These are phyloP conservation scores for Tillandsia fasciculata DNA, from an alignment of 176 grass and related monocot species.

Conservation along the genomic window DNA sequence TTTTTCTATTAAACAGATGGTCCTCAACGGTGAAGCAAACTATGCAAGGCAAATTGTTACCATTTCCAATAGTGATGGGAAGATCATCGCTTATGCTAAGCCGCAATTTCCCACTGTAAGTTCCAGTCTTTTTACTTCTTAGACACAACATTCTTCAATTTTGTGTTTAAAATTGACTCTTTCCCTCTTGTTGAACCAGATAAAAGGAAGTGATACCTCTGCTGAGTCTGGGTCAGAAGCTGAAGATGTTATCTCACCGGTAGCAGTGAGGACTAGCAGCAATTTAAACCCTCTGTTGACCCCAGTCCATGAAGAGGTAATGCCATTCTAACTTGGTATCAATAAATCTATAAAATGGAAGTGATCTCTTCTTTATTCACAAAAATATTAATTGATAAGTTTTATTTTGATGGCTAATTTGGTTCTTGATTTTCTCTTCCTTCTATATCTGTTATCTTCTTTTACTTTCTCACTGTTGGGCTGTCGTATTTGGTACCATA, in stretches of 20 bases:
- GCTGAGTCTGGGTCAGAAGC: constrained; percentile 69
- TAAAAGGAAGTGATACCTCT: constrained; percentile 59
- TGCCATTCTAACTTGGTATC: background rate
- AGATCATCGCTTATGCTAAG: constrained; percentile 46
- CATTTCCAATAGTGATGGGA: constrained; percentile 40
- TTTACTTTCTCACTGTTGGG: too few relatives aligned
- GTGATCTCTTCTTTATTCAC: background rate
- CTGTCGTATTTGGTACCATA: too few relatives aligned
- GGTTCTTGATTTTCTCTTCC: too few relatives aligned
- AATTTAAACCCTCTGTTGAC: constrained; percentile 34
- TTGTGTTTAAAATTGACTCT: constrained; percentile 18
- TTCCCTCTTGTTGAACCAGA: constrained; percentile 28
- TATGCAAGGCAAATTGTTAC: constrained; percentile 56
- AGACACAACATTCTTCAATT: background rate
- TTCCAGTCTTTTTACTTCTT: background rate
- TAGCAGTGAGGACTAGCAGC: constrained; percentile 19
- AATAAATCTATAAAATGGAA: background rate
- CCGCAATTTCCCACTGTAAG: constrained; percentile 40
- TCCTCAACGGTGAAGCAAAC: constrained; percentile 77
- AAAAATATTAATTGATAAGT: too few relatives aligned
- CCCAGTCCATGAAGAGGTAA: constrained; percentile 73
- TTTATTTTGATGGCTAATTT: too few relatives aligned
- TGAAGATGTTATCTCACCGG: constrained; percentile 50
- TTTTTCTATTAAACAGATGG: constrained; percentile 35
- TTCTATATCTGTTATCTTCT: too few relatives aligned